These are phyloP conservation scores for Euphorbia tirucalli DNA, from an alignment of 345 rosid genomes.

Conservation along the genomic window DNA sequence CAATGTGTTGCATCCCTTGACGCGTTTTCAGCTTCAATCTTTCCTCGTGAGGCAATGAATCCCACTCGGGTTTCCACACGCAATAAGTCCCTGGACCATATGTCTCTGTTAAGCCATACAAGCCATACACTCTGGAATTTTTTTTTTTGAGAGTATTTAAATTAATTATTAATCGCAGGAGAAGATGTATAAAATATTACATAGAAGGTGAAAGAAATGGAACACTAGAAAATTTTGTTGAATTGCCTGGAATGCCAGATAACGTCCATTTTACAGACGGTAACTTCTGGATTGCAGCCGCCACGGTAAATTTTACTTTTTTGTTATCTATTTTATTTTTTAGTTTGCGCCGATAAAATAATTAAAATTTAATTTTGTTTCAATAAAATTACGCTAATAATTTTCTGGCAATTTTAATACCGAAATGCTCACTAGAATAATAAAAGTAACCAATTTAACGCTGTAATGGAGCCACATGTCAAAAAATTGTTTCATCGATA, in stretches of 20 bases:
- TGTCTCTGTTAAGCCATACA: constrained; percentile 77
- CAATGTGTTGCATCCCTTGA: constrained; percentile 75
- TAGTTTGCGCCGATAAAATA: too few relatives aligned
- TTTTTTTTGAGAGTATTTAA: too few relatives aligned
- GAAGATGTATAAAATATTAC: constrained; percentile 58
- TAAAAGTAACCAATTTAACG: too few relatives aligned
- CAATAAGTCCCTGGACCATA: constrained; percentile 73
- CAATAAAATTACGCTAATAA: too few relatives aligned
- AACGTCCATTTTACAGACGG: constrained; percentile 63
- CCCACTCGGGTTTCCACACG: constrained; percentile 73
- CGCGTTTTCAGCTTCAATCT: constrained; percentile 52
- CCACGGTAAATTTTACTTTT: constrained; percentile 30
- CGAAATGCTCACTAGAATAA: too few relatives aligned
- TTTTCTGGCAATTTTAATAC: too few relatives aligned
- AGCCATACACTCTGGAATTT: constrained; percentile 59
- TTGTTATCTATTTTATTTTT: too few relatives aligned
- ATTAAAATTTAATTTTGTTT: too few relatives aligned
- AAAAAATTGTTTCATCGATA: too few relatives aligned
- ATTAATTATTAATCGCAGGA: constrained; percentile 35
- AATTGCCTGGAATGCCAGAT: constrained; percentile 67
- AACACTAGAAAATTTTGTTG: constrained; percentile 37
- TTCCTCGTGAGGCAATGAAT: constrained; percentile 40
- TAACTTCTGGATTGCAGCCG: constrained; percentile 60
- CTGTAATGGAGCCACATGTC: too few relatives aligned
- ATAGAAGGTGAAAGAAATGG: constrained; percentile 49